These are phyloP conservation scores for Leccinum laetum DNA, from an alignment of 1,284 basidiomycete species.

Conservation along the genomic window DNA sequence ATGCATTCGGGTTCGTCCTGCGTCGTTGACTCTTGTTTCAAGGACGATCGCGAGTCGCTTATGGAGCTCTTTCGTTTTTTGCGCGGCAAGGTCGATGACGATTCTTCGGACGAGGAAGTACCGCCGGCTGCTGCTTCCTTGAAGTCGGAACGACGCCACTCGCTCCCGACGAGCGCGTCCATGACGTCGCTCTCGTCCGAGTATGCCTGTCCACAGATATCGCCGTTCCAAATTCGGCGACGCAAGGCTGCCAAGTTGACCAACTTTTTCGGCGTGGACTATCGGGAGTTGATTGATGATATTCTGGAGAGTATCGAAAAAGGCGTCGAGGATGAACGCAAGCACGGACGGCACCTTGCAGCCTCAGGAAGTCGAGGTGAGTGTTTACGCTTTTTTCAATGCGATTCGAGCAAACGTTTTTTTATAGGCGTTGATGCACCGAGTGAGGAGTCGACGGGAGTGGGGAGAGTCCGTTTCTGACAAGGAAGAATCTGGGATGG, in stretches of 20 bases:
- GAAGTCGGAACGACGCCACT: slow-evolving; percentile 63
- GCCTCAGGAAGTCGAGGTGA: slow-evolving; percentile 68
- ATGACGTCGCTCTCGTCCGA: slow-evolving; percentile 59
- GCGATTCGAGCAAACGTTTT: neutral
- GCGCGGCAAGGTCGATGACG: slow-evolving; percentile 35
- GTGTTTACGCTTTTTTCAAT: slow-evolving; percentile 23
- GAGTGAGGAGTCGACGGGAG: slow-evolving; percentile 49
- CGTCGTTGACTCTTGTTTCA: slow-evolving; percentile 10
- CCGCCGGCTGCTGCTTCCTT: slow-evolving; percentile 32
- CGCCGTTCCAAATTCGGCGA: slow-evolving; percentile 67
- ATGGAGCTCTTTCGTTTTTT: slow-evolving; percentile 73
- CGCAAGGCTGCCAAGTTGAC: slow-evolving; percentile 76
- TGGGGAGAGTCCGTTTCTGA: slow-evolving; percentile 19
- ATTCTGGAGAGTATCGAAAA: slow-evolving; percentile 77
- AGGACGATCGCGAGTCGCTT: slow-evolving; percentile 75
- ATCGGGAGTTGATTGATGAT: slow-evolving; percentile 71
- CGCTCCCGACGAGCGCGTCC: slow-evolving; percentile 66
- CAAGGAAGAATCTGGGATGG: slow-evolving; percentile 34
- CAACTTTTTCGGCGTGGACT: slow-evolving; percentile 82
- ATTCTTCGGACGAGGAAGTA: slow-evolving; percentile 25
- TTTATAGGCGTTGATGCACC: slow-evolving; percentile 58
- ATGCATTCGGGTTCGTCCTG: neutral
- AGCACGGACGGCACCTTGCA: slow-evolving; percentile 53
- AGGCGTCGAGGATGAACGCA: slow-evolving; percentile 67
- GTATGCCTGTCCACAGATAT: slow-evolving; percentile 42